Base-by-base conservation (phyloP, 345 rosid species). In the Brassica carinata region DNA sequence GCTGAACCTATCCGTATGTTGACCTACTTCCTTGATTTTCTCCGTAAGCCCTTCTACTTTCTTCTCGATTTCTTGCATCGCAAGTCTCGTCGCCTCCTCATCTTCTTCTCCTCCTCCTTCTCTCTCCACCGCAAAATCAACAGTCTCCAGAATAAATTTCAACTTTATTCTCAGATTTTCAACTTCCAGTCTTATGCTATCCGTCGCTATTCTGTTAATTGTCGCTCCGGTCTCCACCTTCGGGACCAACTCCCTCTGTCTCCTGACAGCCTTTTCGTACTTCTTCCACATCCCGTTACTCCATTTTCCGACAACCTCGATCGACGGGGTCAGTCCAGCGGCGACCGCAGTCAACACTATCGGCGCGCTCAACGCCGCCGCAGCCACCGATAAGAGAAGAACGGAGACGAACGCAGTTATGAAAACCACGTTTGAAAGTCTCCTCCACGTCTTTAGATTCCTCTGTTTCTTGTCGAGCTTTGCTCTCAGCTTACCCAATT, bases 381-480 rank as follows among this genome's bases (percentile, higher is more conserved):
- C 91, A 75, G 87, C 93, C 14, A 94, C 97, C 0, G 97, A 90
- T 74, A 92, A 82, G 57, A 92, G 85, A 69, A 91, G 45, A 5
- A 87, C 90, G 23, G 97, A 84, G 13, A 94, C 88, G 23, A 89
- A 87, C 8, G 88, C 82, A 2, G 94, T 72, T 5, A 76, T 90
- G 57, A 94, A 92, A 67, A 94, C 66, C 43, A 88, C 90, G 34
- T 90, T 90, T 0, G 97, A 83, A 53, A 94, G 73, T 77, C 45
- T 91, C 87, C 75, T 89, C 98, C 97, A 91, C 64, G 86, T 82
- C 81, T 90, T 85, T 78, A 85, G 8, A 3, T 87, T 81, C 69
- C 84, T 86, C 67, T 89, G 61, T 74, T 91, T 94, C 92, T 87
- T 90, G 69, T 86, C 92, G 4, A 94, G 88, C 87, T 86, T 91